Percentiles rank a stretch among this genome's conserved stretches.
These are phyloP conservation scores for Murraya paniculata DNA, from an alignment of 345 rosid species.

Conservation along the genomic window DNA sequence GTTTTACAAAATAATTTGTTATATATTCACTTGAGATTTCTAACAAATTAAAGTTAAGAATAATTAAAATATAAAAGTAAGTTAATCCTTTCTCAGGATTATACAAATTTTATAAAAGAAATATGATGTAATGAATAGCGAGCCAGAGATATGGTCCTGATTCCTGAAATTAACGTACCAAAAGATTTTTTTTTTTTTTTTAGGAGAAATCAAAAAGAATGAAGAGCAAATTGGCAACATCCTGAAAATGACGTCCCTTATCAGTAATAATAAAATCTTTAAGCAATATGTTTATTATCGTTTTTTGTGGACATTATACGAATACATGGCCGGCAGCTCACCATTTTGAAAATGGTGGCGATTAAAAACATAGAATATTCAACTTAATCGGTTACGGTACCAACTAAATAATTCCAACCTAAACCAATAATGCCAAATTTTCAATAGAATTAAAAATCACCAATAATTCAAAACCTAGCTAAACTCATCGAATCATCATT, in stretches of 20 bases:
- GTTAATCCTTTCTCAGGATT: too few relatives aligned
- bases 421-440: background rate
- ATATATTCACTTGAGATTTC: too few relatives aligned
- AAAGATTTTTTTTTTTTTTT: too few relatives aligned
- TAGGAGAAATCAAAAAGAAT: too few relatives aligned
- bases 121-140: too few relatives aligned
- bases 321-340: slow-evolving; percentile 2
- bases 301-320: background rate
- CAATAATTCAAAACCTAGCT: background rate
- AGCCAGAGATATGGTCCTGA: too few relatives aligned
- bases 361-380: background rate
- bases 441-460: background rate
- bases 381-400: background rate
- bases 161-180: too few relatives aligned
- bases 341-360: background rate
- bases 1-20: too few relatives aligned
- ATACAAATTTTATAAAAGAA: too few relatives aligned
- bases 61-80: too few relatives aligned
- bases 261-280: background rate
- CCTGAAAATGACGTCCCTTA: background rate
- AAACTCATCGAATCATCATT: background rate
- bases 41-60: too few relatives aligned
- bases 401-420: background rate
- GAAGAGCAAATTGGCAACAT: background rate
- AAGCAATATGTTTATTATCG: background rate